A percentile compares a stretch with the other conserved stretches of the same genome.
phyloP scores from a whole-genome alignment of 495 filamentous ascomycete genomes.

The Penicillium atrosanguineum region DNA sequence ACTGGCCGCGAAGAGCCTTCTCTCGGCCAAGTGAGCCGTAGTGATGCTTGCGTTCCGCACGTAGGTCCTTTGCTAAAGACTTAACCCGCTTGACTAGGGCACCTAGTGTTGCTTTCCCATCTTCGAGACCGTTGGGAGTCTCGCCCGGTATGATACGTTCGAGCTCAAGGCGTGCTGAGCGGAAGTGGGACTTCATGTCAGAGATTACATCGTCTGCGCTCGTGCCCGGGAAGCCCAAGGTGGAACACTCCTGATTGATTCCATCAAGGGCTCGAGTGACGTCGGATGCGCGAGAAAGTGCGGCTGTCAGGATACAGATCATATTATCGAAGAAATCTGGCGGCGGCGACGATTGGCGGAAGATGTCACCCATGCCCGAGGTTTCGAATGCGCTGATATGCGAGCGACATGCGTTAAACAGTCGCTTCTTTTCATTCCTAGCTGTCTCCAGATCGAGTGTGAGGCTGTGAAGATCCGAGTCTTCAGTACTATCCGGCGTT shows the following conservation, averaged over 20 bases:
- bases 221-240: slow-evolving; percentile 54
- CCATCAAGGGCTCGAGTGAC: slow-evolving; percentile 35
- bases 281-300: slow-evolving; percentile 38
- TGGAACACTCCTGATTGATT: slow-evolving; percentile 40
- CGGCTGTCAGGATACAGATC: slow-evolving; percentile 28
- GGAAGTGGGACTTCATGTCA: slow-evolving; percentile 53
- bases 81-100: slow-evolving; percentile 37
- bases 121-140: slow-evolving; percentile 40
- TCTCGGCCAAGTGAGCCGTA: slow-evolving; percentile 34
- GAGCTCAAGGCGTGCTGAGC: slow-evolving; percentile 64
- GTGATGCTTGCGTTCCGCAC: slow-evolving; percentile 28
- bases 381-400: slow-evolving; percentile 31
- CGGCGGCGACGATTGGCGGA: slow-evolving; percentile 37
- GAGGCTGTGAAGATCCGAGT: slow-evolving; percentile 25
- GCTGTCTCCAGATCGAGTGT: slow-evolving; percentile 36
- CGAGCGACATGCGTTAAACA: slow-evolving; percentile 42
- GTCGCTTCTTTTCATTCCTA: slow-evolving; percentile 34
- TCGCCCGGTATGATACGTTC: slow-evolving; percentile 69
- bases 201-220: slow-evolving; percentile 49
- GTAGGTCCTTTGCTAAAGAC: slow-evolving; percentile 35
- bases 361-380: slow-evolving; percentile 29
- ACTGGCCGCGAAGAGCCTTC: slow-evolving; percentile 40
- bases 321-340: slow-evolving; percentile 38
- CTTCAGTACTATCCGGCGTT: slow-evolving; percentile 8
- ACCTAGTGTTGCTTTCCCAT: slow-evolving; percentile 38